Percentiles rank a stretch among this genome's conserved stretches.
phyloP scores from a whole-genome alignment of 768 basidiomycete species.

The Udeniomyces megalosporus region DNA sequence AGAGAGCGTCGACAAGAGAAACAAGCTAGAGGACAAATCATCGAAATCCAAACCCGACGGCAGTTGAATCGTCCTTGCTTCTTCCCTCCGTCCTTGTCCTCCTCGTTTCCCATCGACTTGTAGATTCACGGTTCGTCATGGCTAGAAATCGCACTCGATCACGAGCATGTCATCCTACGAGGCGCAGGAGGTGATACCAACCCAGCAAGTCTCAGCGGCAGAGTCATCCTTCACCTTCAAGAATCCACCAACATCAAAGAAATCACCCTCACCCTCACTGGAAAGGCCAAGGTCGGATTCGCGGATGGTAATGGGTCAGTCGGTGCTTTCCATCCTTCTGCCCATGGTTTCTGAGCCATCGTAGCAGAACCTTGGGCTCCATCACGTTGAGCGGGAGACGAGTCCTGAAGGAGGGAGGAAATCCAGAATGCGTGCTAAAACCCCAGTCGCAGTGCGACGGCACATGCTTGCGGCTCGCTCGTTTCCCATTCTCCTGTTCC shows the following conservation, averaged over 20 bases:
- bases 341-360: no score
- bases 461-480: no score
- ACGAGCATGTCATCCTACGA: constrained; percentile 51
- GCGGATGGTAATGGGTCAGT: constrained; percentile 14
- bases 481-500: no score
- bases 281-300: constrained; percentile 19
- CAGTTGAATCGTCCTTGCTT: not conserved
- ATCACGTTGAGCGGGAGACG: no score
- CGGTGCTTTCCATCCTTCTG: not conserved
- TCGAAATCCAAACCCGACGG: no score
- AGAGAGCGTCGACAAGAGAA: no score
- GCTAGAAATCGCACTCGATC: constrained; percentile 60
- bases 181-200: constrained; percentile 71
- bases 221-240: constrained; percentile 58
- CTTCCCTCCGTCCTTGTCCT: not conserved
- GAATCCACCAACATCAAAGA: constrained; percentile 53
- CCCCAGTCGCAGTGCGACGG: no score
- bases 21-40: not conserved
- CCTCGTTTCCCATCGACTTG: not conserved
- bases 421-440: not conserved
- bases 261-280: constrained; percentile 15
- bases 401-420: not conserved
- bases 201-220: constrained; percentile 61
- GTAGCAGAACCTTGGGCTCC: no score
- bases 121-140: constrained; percentile 16